Evolutionary conservation across 306 rosid genomes (phyloP).

Genomic region (Vigna angularis): DNA sequence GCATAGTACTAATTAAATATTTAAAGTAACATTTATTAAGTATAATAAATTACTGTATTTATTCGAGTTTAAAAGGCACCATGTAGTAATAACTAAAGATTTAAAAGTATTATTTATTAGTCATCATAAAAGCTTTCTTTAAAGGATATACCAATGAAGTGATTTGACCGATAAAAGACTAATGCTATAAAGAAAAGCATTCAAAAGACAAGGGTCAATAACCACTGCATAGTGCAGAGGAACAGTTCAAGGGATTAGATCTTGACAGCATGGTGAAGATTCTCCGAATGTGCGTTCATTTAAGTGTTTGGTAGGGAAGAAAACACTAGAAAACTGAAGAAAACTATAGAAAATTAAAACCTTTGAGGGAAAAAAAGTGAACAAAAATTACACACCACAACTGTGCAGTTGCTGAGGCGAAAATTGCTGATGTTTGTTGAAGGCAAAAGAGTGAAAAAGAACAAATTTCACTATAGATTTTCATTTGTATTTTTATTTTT

Average conservation of each 20-base stretch:
- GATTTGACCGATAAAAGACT: conserved; percentile 30
- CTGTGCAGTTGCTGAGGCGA: conserved; percentile 3
- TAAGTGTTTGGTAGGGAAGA: conserved; percentile 20
- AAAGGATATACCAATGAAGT: conserved; percentile 17
- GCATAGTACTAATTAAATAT: conserved; percentile 6
- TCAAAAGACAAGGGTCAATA: conserved; percentile 44
- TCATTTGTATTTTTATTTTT: no score
- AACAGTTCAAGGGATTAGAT: conserved; percentile 41
- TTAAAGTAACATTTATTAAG: conserved; percentile 35
- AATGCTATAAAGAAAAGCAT: conserved; percentile 19
- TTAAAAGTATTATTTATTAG: conserved; percentile 36
- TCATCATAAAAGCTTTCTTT: conserved; percentile 31
- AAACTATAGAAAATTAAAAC: conserved; percentile 22
- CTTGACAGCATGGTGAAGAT: conserved; percentile 33
- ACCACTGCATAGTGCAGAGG: conserved; percentile 23
- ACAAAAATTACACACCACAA: background rate
- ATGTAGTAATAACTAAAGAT: conserved; percentile 7
- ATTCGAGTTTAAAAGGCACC: background rate
- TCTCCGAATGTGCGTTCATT: conserved; percentile 34
- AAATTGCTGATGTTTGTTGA: background rate
- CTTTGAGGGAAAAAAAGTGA: background rate
- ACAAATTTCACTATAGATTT: background rate
- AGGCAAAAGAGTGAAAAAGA: background rate
- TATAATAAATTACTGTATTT: conserved; percentile 8
- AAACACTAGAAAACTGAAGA: conserved; percentile 32